A percentile compares a stretch with the other conserved stretches of the same genome.
These are phyloP conservation scores for slime mould (Dictyostelium discoideum) DNA, from an alignment of 78 protist genomes.

Conservation along the genomic window dicty_2.7 NC_007089.4:3922001-3922500, in stretches of 20 bases:
- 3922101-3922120: conserved; percentile 69
- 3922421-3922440: conserved; percentile 56
- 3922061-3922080: conserved; percentile 54
- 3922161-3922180: conserved; percentile 21
- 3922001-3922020: conserved; percentile 58
- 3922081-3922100: conserved; percentile 53
- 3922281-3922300: conserved; percentile 34
- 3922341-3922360: not conserved
- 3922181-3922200: conserved; percentile 27
- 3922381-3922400: conserved; percentile 60
- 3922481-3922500: conserved; percentile 63
- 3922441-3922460: conserved; percentile 53
- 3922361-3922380: conserved; percentile 24
- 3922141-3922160: conserved; percentile 55
- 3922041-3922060: conserved; percentile 50
- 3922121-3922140: conserved; percentile 67
- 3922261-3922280: no score
- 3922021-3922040: conserved; percentile 48
- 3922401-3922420: conserved; percentile 34
- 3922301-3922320: conserved; percentile 25
- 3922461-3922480: conserved; percentile 49
- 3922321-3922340: conserved; percentile 23
- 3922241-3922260: not conserved
- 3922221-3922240: not conserved
- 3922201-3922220: not conserved